A percentile compares a stretch with the other conserved stretches of the same genome.
Conservation (phyloP, 495 filamentous ascomycete genomes). For the Hypoxylon lienhwacheense region DNA sequence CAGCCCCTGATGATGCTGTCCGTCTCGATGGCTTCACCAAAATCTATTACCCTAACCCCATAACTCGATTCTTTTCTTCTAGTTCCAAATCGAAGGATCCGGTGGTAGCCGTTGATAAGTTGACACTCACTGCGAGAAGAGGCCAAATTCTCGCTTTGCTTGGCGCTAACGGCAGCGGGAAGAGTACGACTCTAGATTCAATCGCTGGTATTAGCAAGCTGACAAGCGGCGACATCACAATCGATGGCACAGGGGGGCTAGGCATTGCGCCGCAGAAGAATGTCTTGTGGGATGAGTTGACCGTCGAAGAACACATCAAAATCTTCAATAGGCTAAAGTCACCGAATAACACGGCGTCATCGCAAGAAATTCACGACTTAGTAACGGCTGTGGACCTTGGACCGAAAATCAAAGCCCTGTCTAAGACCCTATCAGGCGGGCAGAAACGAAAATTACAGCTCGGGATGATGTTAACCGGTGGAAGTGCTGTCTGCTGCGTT, state of each 20-base stretch:
- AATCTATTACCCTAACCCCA: slow-evolving; percentile 66
- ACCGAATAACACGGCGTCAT: slow-evolving; percentile 52
- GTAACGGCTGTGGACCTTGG: slow-evolving; percentile 69
- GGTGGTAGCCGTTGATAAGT: slow-evolving; percentile 70
- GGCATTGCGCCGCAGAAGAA: slow-evolving; percentile 90
- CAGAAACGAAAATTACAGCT: slow-evolving; percentile 91
- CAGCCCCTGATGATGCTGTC: slow-evolving; percentile 56
- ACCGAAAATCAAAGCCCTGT: slow-evolving; percentile 64
- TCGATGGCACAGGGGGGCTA: slow-evolving; percentile 72
- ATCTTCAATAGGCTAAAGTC: slow-evolving; percentile 81
- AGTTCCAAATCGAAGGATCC: slow-evolving; percentile 57
- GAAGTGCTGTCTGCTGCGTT: slow-evolving; percentile 79
- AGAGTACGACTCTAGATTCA: slow-evolving; percentile 83
- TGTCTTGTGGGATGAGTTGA: slow-evolving; percentile 83
- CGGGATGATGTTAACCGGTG: slow-evolving; percentile 90
- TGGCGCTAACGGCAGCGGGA: slow-evolving; percentile 84
- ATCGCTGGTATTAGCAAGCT: slow-evolving; percentile 77
- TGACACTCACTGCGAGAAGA: slow-evolving; percentile 65
- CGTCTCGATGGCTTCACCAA: slow-evolving; percentile 71
- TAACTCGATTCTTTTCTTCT: slow-evolving; percentile 60
- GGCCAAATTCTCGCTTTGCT: slow-evolving; percentile 82
- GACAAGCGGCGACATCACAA: slow-evolving; percentile 68
- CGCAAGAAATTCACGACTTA: slow-evolving; percentile 59
- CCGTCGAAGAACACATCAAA: slow-evolving; percentile 74
- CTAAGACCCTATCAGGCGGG: slow-evolving; percentile 76